phyloP scores from a whole-genome alignment of 441 rosid genomes.

The Aquilaria agallochum region DNA sequence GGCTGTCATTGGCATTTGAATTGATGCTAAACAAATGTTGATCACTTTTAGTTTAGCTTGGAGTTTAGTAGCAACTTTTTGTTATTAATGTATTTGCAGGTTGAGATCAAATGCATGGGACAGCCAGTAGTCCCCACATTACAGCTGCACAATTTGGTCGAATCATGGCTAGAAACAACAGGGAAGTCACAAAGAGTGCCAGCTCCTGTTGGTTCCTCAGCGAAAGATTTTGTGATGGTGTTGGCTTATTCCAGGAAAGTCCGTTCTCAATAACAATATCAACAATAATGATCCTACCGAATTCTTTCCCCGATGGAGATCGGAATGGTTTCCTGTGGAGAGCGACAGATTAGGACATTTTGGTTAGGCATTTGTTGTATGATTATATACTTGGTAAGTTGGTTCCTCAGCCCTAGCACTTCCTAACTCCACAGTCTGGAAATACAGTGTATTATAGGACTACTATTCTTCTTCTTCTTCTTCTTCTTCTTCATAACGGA shows the following conservation, averaged over 20 bases:
- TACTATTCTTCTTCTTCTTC: background rate
- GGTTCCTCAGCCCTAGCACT: conserved; percentile 2
- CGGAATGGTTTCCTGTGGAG: background rate
- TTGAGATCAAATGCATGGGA: conserved; percentile 90
- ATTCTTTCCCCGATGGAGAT: conserved; percentile 3
- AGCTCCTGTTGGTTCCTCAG: conserved; percentile 69
- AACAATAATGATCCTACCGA: conserved; percentile 2
- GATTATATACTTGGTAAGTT: background rate
- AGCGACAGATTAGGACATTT: background rate
- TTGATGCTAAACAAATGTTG: background rate
- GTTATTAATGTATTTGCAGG: conserved; percentile 31
- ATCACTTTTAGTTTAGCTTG: background rate
- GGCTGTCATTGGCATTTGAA: no score
- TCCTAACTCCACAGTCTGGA: background rate
- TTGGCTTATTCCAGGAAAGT: conserved; percentile 65
- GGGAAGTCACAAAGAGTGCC: conserved; percentile 40
- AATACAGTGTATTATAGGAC: background rate
- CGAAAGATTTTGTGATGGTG: conserved; percentile 88
- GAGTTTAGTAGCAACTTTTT: background rate
- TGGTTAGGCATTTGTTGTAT: conserved; percentile 10
- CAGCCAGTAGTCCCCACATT: conserved; percentile 67
- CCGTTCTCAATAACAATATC: conserved; percentile 19
- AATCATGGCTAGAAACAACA: conserved; percentile 61
- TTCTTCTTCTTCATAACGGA: no score
- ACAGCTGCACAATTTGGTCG: conserved; percentile 60